These are phyloP conservation scores for Cryptosporidium bovis DNA, from an alignment of 169 alveolate species.

Conservation along the genomic window DNA sequence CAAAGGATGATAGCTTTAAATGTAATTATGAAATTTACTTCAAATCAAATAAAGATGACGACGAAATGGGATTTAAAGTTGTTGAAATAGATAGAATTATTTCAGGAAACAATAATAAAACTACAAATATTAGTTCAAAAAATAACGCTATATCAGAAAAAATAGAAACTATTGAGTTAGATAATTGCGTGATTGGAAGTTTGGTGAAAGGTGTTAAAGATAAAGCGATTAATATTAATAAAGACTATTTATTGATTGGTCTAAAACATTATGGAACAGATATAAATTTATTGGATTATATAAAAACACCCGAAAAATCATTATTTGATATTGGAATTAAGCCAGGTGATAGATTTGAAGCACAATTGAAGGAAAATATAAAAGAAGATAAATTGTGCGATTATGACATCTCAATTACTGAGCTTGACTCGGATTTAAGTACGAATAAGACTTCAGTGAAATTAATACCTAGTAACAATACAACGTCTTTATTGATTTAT, in stretches of 20 bases:
- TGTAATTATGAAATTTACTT: neutral
- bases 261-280: slow-evolving; percentile 14
- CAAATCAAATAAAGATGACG: neutral
- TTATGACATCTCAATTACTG: neutral
- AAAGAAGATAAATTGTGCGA: neutral
- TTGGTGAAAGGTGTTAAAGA: neutral
- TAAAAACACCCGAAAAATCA: neutral
- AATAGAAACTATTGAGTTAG: neutral
- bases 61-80: too few relatives aligned
- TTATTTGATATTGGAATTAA: slow-evolving; percentile 30
- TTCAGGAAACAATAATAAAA: too few relatives aligned
- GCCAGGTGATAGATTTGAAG: slow-evolving; percentile 27
- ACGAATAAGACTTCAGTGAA: neutral
- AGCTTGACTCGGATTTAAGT: neutral
- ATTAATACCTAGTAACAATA: neutral
- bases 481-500: neutral
- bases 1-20: neutral
- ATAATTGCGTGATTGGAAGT: slow-evolving; percentile 13
- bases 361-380: neutral
- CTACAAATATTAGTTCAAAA: too few relatives aligned
- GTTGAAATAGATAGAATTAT: too few relatives aligned
- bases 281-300: neutral
- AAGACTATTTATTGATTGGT: slow-evolving; percentile 1
- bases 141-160: neutral
- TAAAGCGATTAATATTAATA: neutral